Evolutionary conservation across 2,329 filamentous ascomycete genomes (phyloP).

Genomic region (Cordyceps sp.): DNA sequence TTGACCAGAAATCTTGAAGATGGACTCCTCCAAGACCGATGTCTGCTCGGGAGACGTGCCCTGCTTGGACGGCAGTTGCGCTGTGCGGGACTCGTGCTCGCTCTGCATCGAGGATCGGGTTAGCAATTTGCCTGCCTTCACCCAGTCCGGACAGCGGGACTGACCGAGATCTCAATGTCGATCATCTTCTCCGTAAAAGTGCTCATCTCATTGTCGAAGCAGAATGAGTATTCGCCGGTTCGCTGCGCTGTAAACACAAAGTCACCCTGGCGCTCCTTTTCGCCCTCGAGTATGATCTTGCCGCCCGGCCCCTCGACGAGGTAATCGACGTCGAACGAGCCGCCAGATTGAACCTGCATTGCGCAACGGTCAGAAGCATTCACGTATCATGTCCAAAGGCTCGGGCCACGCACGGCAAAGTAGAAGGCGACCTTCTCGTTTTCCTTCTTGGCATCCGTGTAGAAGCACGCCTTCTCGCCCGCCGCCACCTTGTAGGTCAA

Average conservation of each 20-base stretch:
- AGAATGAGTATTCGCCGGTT: constrained; percentile 83
- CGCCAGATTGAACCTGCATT: constrained; percentile 82
- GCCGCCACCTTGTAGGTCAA: constrained; percentile 84
- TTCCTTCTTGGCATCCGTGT: constrained; percentile 57
- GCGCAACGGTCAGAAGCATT: background rate
- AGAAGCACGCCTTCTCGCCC: constrained; percentile 95
- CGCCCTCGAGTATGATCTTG: constrained; percentile 67
- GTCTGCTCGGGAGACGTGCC: constrained; percentile 83
- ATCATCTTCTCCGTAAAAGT: constrained; percentile 96
- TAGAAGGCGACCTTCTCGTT: constrained; percentile 93
- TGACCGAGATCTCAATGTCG: constrained; percentile 86
- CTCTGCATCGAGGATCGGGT: no score
- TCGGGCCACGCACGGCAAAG: constrained; percentile 59
- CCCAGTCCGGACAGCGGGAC: background rate
- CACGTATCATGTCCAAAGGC: background rate
- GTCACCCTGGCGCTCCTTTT: constrained; percentile 88
- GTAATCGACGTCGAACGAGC: constrained; percentile 95
- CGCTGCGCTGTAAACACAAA: constrained; percentile 93
- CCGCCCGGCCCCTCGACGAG: constrained; percentile 66
- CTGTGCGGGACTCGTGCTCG: constrained; percentile 65
- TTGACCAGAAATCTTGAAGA: constrained; percentile 86
- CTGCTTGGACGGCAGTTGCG: constrained; percentile 74
- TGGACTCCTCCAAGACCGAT: constrained; percentile 73
- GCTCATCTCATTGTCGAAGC: constrained; percentile 97
- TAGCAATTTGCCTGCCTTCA: no score